These are phyloP conservation scores for Beauveria varroae DNA, from an alignment of 2,329 filamentous ascomycete genomes.

Conservation along the genomic window DNA sequence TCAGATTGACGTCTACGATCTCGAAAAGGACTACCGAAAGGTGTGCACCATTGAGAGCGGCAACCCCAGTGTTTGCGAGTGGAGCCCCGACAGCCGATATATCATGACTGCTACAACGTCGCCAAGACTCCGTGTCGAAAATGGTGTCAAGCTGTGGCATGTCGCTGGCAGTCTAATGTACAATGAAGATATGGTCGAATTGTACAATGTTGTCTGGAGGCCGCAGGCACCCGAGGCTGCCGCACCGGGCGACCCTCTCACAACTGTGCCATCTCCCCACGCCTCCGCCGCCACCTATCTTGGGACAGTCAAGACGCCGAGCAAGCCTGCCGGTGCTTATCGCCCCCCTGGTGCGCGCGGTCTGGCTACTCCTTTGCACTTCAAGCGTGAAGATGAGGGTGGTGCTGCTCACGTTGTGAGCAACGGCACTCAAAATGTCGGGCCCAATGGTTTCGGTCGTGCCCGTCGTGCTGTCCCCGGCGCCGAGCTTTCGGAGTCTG, in stretches of 20 bases:
- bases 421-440: slow-evolving; percentile 65
- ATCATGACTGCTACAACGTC: slow-evolving; percentile 98
- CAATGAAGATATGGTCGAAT: slow-evolving; percentile 86
- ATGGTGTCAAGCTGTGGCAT: slow-evolving; percentile 93
- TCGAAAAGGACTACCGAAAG: slow-evolving; percentile 90
- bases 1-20: slow-evolving; percentile 95
- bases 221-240: slow-evolving; percentile 59
- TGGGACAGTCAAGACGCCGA: slow-evolving; percentile 83
- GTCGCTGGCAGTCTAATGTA: slow-evolving; percentile 85
- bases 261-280: slow-evolving; percentile 69
- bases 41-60: slow-evolving; percentile 89
- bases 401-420: slow-evolving; percentile 77
- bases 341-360: slow-evolving; percentile 90
- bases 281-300: slow-evolving; percentile 75
- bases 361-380: slow-evolving; percentile 79
- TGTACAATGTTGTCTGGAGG: slow-evolving; percentile 87
- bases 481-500: slow-evolving; percentile 63
- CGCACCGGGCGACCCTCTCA: slow-evolving; percentile 61
- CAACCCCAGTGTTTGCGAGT: slow-evolving; percentile 93
- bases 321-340: slow-evolving; percentile 95
- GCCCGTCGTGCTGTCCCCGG: slow-evolving; percentile 76
- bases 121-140: slow-evolving; percentile 90
- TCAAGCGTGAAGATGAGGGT: slow-evolving; percentile 96
- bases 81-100: slow-evolving; percentile 92
- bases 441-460: slow-evolving; percentile 73